Evolutionary conservation across 148 eudicot species (phyloP).

Genomic region (Rhododendron molle): DNA sequence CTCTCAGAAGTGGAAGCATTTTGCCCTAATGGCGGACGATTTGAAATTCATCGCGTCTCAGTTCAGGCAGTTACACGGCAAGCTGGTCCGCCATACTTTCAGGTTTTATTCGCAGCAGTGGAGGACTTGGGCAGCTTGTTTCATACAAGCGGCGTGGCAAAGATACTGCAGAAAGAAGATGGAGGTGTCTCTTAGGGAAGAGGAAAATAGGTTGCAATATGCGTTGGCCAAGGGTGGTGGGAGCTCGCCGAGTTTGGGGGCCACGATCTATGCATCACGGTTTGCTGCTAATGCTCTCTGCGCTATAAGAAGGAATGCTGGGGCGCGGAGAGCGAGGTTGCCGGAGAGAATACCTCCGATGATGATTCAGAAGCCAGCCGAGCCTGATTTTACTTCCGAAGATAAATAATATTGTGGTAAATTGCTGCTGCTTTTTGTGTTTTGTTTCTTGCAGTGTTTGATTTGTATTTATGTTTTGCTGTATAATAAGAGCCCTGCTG

Average conservation of each 20-base stretch:
- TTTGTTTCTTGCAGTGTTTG: background rate
- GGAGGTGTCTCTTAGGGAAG: slow-evolving; percentile 49
- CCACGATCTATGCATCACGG: slow-evolving; percentile 77
- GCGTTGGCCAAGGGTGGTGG: slow-evolving; percentile 55
- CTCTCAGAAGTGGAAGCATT: slow-evolving; percentile 37
- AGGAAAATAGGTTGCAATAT: slow-evolving; percentile 66
- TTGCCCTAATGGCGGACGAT: slow-evolving; percentile 31
- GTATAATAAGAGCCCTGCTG: background rate
- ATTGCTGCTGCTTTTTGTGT: background rate
- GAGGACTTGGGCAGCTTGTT: slow-evolving; percentile 46
- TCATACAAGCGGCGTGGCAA: slow-evolving; percentile 38
- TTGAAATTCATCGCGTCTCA: slow-evolving; percentile 33
- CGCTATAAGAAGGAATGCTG: slow-evolving; percentile 35
- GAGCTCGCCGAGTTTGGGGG: slow-evolving; percentile 65
- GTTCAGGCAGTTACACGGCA: slow-evolving; percentile 29
- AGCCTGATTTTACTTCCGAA: slow-evolving; percentile 77
- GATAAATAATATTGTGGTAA: slow-evolving; percentile 38
- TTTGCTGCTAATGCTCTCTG: slow-evolving; percentile 75
- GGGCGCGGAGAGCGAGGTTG: slow-evolving; percentile 46
- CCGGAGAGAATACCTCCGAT: slow-evolving; percentile 58
- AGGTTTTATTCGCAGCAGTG: slow-evolving; percentile 39
- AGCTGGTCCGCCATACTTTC: slow-evolving; percentile 30
- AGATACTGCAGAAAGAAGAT: slow-evolving; percentile 26
- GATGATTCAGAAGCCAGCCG: slow-evolving; percentile 80
- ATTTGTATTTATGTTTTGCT: too few species aligned